Evolutionary conservation across 768 basidiomycete genomes (phyloP).

Genomic region (Trametes cingulata): DNA sequence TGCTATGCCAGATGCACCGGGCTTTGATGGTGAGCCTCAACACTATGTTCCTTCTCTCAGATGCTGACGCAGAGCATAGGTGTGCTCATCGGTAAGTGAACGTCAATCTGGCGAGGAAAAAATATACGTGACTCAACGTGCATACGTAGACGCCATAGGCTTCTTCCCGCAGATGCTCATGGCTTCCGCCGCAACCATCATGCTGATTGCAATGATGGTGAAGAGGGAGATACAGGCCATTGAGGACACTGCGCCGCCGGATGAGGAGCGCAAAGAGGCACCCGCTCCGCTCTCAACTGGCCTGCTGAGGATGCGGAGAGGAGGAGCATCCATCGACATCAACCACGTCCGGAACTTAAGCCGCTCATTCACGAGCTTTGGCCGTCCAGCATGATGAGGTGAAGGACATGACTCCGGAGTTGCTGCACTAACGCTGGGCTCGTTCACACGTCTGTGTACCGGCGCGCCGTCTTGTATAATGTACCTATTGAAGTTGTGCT

Average conservation of each 20-base stretch:
- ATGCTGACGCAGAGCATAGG: slow-evolving; percentile 34
- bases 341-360: slow-evolving; percentile 21
- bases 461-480: no score
- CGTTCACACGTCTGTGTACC: no score
- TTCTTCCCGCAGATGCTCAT: slow-evolving; percentile 62
- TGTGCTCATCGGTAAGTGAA: slow-evolving; percentile 46
- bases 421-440: no score
- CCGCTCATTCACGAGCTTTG: neutral
- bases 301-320: slow-evolving; percentile 23
- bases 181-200: slow-evolving; percentile 40
- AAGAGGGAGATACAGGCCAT: slow-evolving; percentile 39
- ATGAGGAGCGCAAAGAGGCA: slow-evolving; percentile 17
- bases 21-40: slow-evolving; percentile 40
- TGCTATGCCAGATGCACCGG: slow-evolving; percentile 60
- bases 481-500: no score
- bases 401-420: no score
- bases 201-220: slow-evolving; percentile 44
- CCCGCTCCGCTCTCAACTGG: slow-evolving; percentile 25
- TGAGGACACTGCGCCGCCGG: neutral
- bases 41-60: neutral
- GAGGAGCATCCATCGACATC: slow-evolving; percentile 30
- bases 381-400: neutral
- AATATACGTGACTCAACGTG: neutral
- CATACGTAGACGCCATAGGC: slow-evolving; percentile 49
- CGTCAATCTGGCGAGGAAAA: neutral